Percentiles rank a stretch among this genome's conserved stretches.
phyloP scores from a whole-genome alignment of 345 rosid species.

The Eucalyptus urophylla region DNA sequence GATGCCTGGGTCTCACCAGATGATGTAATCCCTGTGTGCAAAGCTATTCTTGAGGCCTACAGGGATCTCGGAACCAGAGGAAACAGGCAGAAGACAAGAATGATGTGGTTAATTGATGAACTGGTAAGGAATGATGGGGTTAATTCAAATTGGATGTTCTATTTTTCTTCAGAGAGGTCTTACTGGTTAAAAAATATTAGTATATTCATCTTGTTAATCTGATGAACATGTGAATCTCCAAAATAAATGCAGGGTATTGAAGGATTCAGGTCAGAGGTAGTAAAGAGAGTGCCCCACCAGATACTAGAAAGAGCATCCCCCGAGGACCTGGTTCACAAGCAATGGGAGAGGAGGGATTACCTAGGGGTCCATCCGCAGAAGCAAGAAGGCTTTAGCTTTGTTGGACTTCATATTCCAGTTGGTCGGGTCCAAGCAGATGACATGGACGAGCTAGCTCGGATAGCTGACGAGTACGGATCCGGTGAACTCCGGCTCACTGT shows the following conservation, averaged over 20 bases:
- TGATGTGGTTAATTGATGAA: conserved; percentile 99
- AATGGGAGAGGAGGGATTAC: conserved; percentile 80
- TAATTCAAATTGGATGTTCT: background rate
- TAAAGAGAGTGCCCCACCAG: conserved; percentile 54
- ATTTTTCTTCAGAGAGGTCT: background rate
- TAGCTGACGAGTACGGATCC: conserved; percentile 70
- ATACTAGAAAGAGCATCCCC: conserved; percentile 58
- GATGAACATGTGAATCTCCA: background rate
- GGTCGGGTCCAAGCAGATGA: conserved; percentile 90
- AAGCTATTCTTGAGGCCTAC: conserved; percentile 68
- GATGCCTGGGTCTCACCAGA: conserved; percentile 92
- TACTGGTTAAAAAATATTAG: background rate
- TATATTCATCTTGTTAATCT: background rate
- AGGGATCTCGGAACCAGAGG: conserved; percentile 91
- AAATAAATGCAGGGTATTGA: conserved; percentile 58
- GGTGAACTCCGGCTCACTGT: conserved; percentile 89
- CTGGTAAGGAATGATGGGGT: conserved; percentile 38
- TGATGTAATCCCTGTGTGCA: conserved; percentile 61
- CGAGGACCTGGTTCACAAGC: conserved; percentile 53
- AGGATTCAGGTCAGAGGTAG: conserved; percentile 73
- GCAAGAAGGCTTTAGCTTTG: conserved; percentile 73
- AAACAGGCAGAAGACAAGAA: conserved; percentile 84
- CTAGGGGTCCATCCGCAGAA: conserved; percentile 84
- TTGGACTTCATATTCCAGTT: conserved; percentile 82
- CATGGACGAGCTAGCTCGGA: conserved; percentile 75